Evolutionary conservation across 306 rosid species (phyloP).

Genomic region (Vigna mungo): DNA sequence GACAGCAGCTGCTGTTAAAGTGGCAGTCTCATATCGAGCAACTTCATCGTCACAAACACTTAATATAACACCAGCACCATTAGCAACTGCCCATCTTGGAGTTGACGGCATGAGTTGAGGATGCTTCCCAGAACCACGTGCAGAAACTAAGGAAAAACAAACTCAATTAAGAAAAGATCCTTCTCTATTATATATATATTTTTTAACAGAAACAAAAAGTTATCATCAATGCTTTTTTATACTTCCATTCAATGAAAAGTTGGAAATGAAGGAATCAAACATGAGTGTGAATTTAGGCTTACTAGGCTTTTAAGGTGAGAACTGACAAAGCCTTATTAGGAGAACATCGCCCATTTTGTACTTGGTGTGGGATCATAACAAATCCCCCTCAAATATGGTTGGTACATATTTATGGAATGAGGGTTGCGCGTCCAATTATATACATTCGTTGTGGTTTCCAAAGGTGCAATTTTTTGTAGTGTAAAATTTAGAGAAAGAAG

Average conservation of each 20-base stretch:
- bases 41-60: conserved; percentile 94
- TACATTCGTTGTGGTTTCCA: too few species aligned
- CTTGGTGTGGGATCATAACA: not conserved
- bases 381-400: not conserved
- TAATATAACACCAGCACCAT: conserved; percentile 91
- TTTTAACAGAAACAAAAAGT: not conserved
- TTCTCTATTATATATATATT: not conserved
- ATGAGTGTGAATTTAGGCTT: not conserved
- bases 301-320: not conserved
- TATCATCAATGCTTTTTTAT: not conserved
- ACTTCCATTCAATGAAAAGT: not conserved
- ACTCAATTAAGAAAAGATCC: not conserved
- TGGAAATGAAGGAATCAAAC: not conserved
- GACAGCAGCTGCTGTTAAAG: conserved; percentile 89
- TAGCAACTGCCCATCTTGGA: conserved; percentile 93
- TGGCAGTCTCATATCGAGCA: conserved; percentile 85
- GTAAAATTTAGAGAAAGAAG: too few species aligned
- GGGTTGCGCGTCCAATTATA: not conserved
- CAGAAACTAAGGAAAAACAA: conserved; percentile 57
- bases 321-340: not conserved
- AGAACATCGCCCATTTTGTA: not conserved
- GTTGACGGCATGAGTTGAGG: conserved; percentile 87
- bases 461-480: too few species aligned
- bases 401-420: not conserved
- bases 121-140: conserved; percentile 86